Base-by-base conservation (phyloP, 108 stramenopile species). In the Licmophora abbreviata region DNA sequence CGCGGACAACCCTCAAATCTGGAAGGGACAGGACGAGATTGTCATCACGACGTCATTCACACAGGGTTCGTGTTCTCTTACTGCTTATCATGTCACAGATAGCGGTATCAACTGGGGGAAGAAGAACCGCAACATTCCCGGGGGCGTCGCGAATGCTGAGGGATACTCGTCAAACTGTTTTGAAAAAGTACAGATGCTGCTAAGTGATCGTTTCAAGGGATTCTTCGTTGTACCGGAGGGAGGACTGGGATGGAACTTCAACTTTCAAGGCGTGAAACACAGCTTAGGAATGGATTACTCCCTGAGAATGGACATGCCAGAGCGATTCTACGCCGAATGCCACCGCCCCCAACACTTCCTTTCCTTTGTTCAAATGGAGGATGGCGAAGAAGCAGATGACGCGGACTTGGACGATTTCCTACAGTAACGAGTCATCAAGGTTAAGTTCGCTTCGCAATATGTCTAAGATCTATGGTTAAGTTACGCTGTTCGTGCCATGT, bases 321-420 rank as follows among this genome's bases (percentile, higher is more conserved):
- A 88, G 56, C 73, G 69, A 32, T 99, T 96, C 58, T 99, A 98
- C 55, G 85, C 92, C 26, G 97, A 96, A 64, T 74, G 79, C 46
- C 99, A 98, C 56, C 81, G 99, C 14, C 96, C 99, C 34, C 88
- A 92, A 34, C 97, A 99, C 61, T 99, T 98, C 77, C 76, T 99
- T 46, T 85, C 90, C n/a, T 99, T 99, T 60, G 90, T 88, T 29
- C 81, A 89, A 50, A 93, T 94, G 89, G 97, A 97, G 58, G 83
- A 89, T 46, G 91, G 71, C 7, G 83, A 75, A 8, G 87, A 83
- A 10, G 66, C 54, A 4, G 82, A 86, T 23, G 95, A 83, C 54
- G 95, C 92, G 10, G 95, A 95, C 55, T 59, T 90, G 26, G 95
- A 96, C n/a, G 80, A 96, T 56, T 76, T 77, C 30, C 73, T 93